Base-by-base conservation (phyloP, 257 asterid genomes). In the Primulina huaijiensis region DNA sequence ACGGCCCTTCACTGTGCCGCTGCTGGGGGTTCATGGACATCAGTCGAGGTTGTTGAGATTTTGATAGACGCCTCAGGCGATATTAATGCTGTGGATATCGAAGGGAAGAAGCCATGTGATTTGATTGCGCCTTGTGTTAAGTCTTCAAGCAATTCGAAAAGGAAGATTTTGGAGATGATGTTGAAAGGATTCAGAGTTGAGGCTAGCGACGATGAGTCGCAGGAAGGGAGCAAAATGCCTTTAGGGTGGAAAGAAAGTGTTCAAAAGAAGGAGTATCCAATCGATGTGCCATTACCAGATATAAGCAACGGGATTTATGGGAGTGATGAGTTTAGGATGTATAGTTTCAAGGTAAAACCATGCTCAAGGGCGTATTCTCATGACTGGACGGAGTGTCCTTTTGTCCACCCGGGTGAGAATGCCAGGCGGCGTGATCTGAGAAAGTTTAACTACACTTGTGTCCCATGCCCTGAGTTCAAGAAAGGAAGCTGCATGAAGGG, bases 381-480 rank as follows among this genome's bases (percentile, higher is more conserved):
- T 43, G 55, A 43, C 19, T 43, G 55, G 55, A 43, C 55, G 7
- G 55, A 43, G 19, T 43, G 55, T n/a, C 55, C 55, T 43, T 43
- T 43, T 43, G 55, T 14, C n/a, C 55, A 85, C 61, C 89, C 87
- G 0, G 87, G 89, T 0, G 89, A 85, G 85, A 85, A 85, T 7
- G 90, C 90, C 0, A 65, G 87, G 60, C 59, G 90, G 62, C 87
- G 90, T 6, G 90, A 92, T 70, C 98, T 90, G 1, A 80, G 82
- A 64, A 88, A 84, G 86, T 87, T 72, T 34, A 72, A 68, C 75
- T 92, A 92, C 73, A 83, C 80, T 2, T 90, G 97, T 21, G 97
- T 92, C 8, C 98, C 98, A 1, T 92, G 98, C 71, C 97, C 97
- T 0, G 98, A 92, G 43, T 92, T 92, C 80, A 92, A 92, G 95